These are phyloP conservation scores for Yamadazyma takamatsuzukensis DNA, from an alignment of 805 yeast species.

Conservation along the genomic window DNA sequence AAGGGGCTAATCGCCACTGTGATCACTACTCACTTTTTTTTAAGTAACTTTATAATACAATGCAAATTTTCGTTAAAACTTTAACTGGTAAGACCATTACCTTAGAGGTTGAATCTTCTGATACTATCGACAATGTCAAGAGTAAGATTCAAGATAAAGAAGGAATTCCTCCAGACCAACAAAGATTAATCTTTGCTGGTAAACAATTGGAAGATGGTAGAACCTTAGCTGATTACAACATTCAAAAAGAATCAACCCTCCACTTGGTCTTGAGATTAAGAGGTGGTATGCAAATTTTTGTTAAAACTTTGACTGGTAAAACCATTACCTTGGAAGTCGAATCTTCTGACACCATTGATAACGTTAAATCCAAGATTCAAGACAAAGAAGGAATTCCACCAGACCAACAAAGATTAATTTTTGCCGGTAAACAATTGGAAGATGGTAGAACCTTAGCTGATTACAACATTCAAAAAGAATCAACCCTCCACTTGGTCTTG, in stretches of 20 bases:
- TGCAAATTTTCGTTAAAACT: slow-evolving; percentile 57
- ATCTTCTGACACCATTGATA: slow-evolving; percentile 96
- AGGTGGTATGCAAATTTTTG: slow-evolving; percentile 62
- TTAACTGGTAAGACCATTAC: slow-evolving; percentile 68
- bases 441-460: slow-evolving; percentile 95
- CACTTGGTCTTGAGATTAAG: slow-evolving; percentile 91
- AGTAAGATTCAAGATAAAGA: slow-evolving; percentile 96
- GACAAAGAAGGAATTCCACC: slow-evolving; percentile 98
- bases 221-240: slow-evolving; percentile 96
- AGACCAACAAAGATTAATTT: slow-evolving; percentile 95
- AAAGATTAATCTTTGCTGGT: slow-evolving; percentile 96
- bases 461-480: slow-evolving; percentile 98
- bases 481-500: slow-evolving; percentile 91
- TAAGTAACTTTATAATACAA: slow-evolving; percentile 16
- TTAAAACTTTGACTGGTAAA: slow-evolving; percentile 59
- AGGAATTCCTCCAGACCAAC: slow-evolving; percentile 98
- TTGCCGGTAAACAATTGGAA: slow-evolving; percentile 97
- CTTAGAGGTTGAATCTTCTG: slow-evolving; percentile 95
- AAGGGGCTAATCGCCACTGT: too few relatives aligned
- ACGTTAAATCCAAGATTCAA: slow-evolving; percentile 94
- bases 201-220: slow-evolving; percentile 96
- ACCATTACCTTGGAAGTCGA: slow-evolving; percentile 90
- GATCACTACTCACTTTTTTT: too few relatives aligned
- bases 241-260: slow-evolving; percentile 94
- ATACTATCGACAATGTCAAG: slow-evolving; percentile 96